Evolutionary conservation across 257 asterid genomes (phyloP), one percentile per base, ranked within the genome.

Genomic region (Sherardia arvensis): DNA sequence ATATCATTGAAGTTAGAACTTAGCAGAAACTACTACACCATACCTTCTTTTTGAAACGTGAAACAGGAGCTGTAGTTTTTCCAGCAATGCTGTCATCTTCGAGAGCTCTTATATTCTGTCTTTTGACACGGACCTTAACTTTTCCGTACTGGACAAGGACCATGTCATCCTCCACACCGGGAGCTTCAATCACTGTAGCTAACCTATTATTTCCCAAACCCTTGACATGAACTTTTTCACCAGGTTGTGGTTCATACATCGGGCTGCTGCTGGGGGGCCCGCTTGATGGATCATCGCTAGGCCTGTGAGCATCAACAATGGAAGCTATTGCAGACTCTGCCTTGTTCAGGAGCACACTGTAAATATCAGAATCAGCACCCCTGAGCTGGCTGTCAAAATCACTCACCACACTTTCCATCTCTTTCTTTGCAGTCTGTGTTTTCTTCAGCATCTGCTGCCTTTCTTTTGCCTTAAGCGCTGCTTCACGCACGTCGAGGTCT

Each of bases 131-230:
- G 67, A 79, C 81, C 70, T 80, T 81, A 63, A 92, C 80, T 79
- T 85, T 92, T 55, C 99, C 99, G 65, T 82, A 87, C 68, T 81
- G 95, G 65, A 92, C 91, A 67, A 92, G 88, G 73, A 85, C 80
- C 51, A 83, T 78, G 72, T 78, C 84, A 76, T 89, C 97, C 66
- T 79, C 91, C 48, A 4, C 47, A 9, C 81, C 80, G 32, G 95
- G 85, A 53, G 81, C 80, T 84, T 92, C 97, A 70, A 84, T 86
- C 23, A 89, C 93, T 20, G 95, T 85, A 68, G 91, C 99, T 73
- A 81, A 56, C 77, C 83, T 92, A 69, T 78, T 82, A 71, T 76
- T 82, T 62, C 99, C 94, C 66, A 89, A 79, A 43, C 77, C 84
- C 72, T 81, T 83, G 72, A 89, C 72, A 66, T 48, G 65, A 56